Conservation (phyloP, 2,329 filamentous ascomycete genomes). For the Fusarium graminum region DNA sequence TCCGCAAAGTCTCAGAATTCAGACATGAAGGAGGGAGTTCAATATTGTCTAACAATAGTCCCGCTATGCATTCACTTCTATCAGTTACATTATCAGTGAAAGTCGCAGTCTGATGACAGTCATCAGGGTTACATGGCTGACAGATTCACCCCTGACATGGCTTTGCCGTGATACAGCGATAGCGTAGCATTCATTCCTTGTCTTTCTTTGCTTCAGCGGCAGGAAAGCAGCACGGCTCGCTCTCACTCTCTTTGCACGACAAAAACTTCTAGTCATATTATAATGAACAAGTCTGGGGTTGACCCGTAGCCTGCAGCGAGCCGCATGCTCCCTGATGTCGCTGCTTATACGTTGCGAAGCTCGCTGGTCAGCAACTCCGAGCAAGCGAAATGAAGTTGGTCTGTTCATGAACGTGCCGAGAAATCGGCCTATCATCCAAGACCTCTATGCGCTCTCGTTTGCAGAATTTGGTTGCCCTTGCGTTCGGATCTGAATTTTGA, state of each 20-base stretch:
- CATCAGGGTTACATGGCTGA: constrained; percentile 24
- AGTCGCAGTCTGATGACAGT: constrained; percentile 32
- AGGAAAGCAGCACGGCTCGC: constrained; percentile 16
- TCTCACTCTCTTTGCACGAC: not conserved
- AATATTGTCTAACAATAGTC: constrained; percentile 16
- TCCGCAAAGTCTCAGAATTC: constrained; percentile 20
- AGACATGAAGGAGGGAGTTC: not conserved
- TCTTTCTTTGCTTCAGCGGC: constrained; percentile 28
- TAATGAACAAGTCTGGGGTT: constrained; percentile 17
- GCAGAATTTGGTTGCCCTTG: constrained; percentile 22
- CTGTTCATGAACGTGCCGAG: constrained; percentile 4
- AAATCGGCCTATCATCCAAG: constrained; percentile 19
- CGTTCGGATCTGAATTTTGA: not conserved
- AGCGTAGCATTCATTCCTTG: constrained; percentile 30
- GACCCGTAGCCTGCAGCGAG: constrained; percentile 20
- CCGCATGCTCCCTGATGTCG: constrained; percentile 27
- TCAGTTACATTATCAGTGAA: constrained; percentile 6
- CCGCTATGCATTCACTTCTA: constrained; percentile 10
- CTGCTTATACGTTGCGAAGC: constrained; percentile 5
- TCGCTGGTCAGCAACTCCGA: constrained; percentile 15
- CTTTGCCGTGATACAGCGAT: constrained; percentile 19
- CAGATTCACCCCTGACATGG: constrained; percentile 37
- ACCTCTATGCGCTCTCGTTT: constrained; percentile 6
- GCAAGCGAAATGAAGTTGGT: constrained; percentile 20
- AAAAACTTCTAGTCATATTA: constrained; percentile 12